Evolutionary conservation across 768 basidiomycete species (phyloP), one percentile per base, ranked within the genome.

Genomic region (Podaxis carcinomalis): DNA sequence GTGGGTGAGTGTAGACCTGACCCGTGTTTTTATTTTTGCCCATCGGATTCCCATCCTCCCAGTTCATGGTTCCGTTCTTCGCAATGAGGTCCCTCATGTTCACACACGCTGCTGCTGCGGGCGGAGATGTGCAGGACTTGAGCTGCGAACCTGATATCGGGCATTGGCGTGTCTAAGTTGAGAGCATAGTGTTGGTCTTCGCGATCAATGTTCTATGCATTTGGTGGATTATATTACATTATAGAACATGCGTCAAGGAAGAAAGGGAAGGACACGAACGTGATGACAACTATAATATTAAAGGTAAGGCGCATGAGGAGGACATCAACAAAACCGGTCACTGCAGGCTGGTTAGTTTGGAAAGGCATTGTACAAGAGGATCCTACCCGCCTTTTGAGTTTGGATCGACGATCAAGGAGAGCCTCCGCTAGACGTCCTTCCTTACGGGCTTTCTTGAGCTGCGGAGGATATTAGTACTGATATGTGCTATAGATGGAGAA

Each of bases 361-460:
- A 16, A 19, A 28, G 13, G 51, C 40, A 21, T 14, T 32, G 16
- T 21, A 23, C 23, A 39, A 32, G 54, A 44, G 51, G 5, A 49
- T 35, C 46, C 39, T 32, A 66, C 73, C n/a, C 62, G 86, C 90
- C 90, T 92, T 75, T 95, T 95, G 56, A 95, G 79, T 72, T 95
- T 95, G 23, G 89, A 77, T 46, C 93, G 81, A n/a, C 93, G 83
- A 68, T 95, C 90, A 37, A 95, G 76, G 70, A 95, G 68, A 13
- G 88, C 87, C 69, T 94, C 92, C 1, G 90, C 85, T n/a, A 93
- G 72, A 16, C 88, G 82, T 4, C 92, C 92, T 59, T 92, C 90
- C 69, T 91, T 87, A 62, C 79, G 80, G 10, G 93, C 93, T 40
- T 80, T 80, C 73, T 91, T 93, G 53, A 96, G 80, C 87, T 93